phyloP scores from a whole-genome alignment of 805 yeast species.

The Candida andamanensis region DNA sequence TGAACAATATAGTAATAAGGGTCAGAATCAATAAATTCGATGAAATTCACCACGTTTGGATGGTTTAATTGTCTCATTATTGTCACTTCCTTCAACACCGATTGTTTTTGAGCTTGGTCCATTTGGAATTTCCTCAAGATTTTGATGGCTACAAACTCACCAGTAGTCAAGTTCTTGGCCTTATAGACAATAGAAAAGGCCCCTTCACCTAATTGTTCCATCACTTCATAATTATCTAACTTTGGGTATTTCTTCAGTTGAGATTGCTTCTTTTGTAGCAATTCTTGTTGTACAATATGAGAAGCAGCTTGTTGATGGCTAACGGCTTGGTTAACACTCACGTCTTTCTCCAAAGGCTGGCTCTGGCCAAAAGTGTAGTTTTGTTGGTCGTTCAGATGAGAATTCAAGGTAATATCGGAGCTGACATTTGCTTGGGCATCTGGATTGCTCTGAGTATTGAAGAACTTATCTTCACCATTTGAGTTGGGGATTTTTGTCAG shows the following conservation, averaged over 20 bases:
- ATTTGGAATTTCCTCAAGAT: constrained; percentile 65
- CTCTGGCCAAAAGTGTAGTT: too few species aligned
- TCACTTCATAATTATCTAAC: constrained; percentile 38
- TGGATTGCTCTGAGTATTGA: neutral
- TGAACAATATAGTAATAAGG: constrained; percentile 63
- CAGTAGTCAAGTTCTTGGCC: constrained; percentile 40
- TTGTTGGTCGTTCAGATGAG: neutral
- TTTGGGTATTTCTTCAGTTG: constrained; percentile 31
- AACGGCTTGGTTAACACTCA: constrained; percentile 1
- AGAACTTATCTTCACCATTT: neutral
- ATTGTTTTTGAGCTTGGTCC: constrained; percentile 55
- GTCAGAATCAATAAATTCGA: constrained; percentile 61
- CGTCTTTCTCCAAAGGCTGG: neutral
- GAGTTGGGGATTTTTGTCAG: too few species aligned
- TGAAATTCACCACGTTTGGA: constrained; percentile 59
- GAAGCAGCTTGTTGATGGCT: constrained; percentile 23
- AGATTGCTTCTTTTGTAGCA: constrained; percentile 16
- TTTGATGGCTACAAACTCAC: constrained; percentile 47
- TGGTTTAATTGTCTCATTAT: constrained; percentile 65
- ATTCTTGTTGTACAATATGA: constrained; percentile 34
- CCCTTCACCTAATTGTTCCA: constrained; percentile 68
- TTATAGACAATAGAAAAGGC: constrained; percentile 74
- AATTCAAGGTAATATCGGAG: neutral
- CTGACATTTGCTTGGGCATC: constrained; percentile 2
- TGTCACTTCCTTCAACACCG: constrained; percentile 75